These are phyloP conservation scores for Staphylotrichum longicolle DNA, from an alignment of 495 filamentous ascomycete species.

Conservation along the genomic window DNA sequence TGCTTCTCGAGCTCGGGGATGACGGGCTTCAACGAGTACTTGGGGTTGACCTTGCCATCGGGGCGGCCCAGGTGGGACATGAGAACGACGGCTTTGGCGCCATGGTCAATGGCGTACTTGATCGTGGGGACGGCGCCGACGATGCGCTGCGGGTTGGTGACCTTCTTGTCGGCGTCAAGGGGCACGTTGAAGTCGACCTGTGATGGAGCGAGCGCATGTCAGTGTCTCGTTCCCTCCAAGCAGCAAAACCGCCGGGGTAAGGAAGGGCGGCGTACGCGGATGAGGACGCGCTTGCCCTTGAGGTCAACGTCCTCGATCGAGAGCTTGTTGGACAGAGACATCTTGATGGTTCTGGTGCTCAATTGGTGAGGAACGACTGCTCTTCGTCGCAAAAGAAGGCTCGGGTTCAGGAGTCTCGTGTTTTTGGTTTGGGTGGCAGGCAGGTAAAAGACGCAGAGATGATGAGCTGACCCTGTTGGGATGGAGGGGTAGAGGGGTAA, in stretches of 20 bases:
- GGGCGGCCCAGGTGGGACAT: slow-evolving; percentile 99
- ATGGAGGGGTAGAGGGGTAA: slow-evolving; percentile 35
- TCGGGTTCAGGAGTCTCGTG: not conserved
- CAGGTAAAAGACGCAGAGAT: slow-evolving; percentile 31
- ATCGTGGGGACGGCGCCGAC: slow-evolving; percentile 96
- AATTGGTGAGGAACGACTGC: slow-evolving; percentile 19
- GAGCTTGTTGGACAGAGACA: slow-evolving; percentile 99
- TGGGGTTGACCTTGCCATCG: slow-evolving; percentile 81
- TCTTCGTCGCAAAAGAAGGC: not conserved
- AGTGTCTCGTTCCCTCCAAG: slow-evolving; percentile 8
- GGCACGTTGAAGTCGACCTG: slow-evolving; percentile 99
- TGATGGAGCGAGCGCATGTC: slow-evolving; percentile 14
- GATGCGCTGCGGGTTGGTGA: slow-evolving; percentile 98
- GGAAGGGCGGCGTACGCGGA: slow-evolving; percentile 65
- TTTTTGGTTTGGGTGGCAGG: not conserved
- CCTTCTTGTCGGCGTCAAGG: slow-evolving; percentile 82
- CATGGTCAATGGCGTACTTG: slow-evolving; percentile 93
- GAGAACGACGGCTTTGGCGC: slow-evolving; percentile 90
- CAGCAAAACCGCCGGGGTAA: not conserved
- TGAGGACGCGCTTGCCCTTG: slow-evolving; percentile 96
- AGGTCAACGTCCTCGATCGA: slow-evolving; percentile 93
- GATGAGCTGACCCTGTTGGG: slow-evolving; percentile 23
- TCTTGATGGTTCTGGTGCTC: slow-evolving; percentile 44
- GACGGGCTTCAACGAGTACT: slow-evolving; percentile 93
- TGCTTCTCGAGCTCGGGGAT: slow-evolving; percentile 89